These are phyloP conservation scores for Leptographium lundbergii DNA, from an alignment of 2,329 filamentous ascomycete species.

Conservation along the genomic window DNA sequence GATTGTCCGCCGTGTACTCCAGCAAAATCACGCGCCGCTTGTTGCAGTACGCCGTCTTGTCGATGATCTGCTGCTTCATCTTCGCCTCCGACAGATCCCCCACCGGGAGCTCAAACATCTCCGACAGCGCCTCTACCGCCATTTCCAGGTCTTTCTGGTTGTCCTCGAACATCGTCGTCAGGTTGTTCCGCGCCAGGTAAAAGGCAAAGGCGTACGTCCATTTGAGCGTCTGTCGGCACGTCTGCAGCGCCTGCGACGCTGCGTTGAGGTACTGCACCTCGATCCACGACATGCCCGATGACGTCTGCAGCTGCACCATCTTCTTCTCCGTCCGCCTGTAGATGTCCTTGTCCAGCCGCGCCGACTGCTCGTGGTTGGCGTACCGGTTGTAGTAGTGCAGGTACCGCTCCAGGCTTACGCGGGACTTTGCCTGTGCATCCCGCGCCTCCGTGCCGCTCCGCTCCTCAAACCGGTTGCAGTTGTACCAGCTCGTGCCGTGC, in stretches of 20 bases:
- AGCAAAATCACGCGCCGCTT: slow-evolving; percentile 81
- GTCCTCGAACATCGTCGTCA: slow-evolving; percentile 95
- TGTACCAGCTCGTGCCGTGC: slow-evolving; percentile 98
- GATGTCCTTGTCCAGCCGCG: slow-evolving; percentile 90
- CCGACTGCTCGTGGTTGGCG: slow-evolving; percentile 96
- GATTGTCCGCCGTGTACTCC: slow-evolving; percentile 83
- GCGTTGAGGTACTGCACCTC: slow-evolving; percentile 95
- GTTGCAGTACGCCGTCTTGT: slow-evolving; percentile 96
- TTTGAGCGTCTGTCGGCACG: slow-evolving; percentile 95
- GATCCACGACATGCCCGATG: slow-evolving; percentile 96
- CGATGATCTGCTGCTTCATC: slow-evolving; percentile 94
- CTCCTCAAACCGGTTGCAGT: slow-evolving; percentile 94
- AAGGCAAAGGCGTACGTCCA: slow-evolving; percentile 99
- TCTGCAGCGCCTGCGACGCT: slow-evolving; percentile 85
- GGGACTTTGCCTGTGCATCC: slow-evolving; percentile 81
- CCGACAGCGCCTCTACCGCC: slow-evolving; percentile 91
- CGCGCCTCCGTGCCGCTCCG: slow-evolving; percentile 85
- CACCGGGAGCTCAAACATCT: slow-evolving; percentile 99
- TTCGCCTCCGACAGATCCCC: slow-evolving; percentile 73
- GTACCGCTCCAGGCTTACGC: slow-evolving; percentile 88
- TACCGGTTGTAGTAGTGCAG: slow-evolving; percentile 98
- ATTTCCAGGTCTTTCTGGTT: slow-evolving; percentile 97
- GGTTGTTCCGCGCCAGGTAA: slow-evolving; percentile 89
- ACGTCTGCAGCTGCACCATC: slow-evolving; percentile 90
- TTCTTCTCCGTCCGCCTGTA: slow-evolving; percentile 97